A percentile compares a stretch with the other conserved stretches of the same genome.
Evolutionary conservation across 148 eudicot species (phyloP).

Genomic region (Fagopyrum tataricum): DNA sequence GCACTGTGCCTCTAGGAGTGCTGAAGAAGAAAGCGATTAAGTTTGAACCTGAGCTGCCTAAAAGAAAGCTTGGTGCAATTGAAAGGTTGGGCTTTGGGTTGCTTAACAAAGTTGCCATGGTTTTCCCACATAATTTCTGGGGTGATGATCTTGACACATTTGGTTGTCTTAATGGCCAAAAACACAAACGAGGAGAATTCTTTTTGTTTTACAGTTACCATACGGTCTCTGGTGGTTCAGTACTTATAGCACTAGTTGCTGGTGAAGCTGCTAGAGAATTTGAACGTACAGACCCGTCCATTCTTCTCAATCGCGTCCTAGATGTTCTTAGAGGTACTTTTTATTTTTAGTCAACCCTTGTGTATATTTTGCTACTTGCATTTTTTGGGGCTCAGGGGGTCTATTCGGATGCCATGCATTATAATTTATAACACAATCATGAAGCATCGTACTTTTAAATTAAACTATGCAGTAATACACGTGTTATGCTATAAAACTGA

Average conservation of each 20-base stretch:
- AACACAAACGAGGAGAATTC: constrained; percentile 66
- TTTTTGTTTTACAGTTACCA: constrained; percentile 88
- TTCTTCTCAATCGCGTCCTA: constrained; percentile 60
- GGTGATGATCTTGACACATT: constrained; percentile 91
- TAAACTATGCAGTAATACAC: no score
- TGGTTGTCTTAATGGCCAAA: constrained; percentile 59
- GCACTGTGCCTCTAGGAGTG: constrained; percentile 92
- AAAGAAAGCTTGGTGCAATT: constrained; percentile 69
- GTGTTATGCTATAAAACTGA: no score
- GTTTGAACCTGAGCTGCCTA: constrained; percentile 79
- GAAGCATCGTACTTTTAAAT: no score
- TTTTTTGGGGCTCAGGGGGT: neutral
- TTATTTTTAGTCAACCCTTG: neutral
- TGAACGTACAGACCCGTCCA: constrained; percentile 56
- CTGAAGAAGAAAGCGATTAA: constrained; percentile 51
- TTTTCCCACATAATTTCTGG: constrained; percentile 82
- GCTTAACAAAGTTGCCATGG: constrained; percentile 94
- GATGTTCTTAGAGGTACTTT: constrained; percentile 72
- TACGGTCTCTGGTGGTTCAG: constrained; percentile 86
- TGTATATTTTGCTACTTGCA: neutral
- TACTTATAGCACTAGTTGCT: constrained; percentile 73
- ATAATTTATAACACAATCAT: no score
- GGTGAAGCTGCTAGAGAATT: constrained; percentile 77
- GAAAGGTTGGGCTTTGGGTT: constrained; percentile 85
- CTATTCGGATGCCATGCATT: no score